Conservation (phyloP, 179 eudicot species). For the Heliamphora pulchella region DNA sequence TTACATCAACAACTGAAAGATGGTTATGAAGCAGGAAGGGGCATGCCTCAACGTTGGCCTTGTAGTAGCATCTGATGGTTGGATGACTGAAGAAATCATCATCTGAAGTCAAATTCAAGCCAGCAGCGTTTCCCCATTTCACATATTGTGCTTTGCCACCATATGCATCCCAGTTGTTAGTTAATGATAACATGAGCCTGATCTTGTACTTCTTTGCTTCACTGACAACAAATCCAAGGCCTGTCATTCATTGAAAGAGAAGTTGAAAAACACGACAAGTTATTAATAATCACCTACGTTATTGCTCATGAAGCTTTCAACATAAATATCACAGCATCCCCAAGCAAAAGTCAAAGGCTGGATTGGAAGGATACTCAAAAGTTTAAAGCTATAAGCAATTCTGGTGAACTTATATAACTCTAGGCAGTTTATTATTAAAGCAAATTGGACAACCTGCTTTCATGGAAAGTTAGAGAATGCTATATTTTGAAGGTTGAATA, state of each 20-base stretch:
- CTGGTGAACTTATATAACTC: not conserved
- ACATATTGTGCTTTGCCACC: slow-evolving; percentile 93
- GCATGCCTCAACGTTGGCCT: slow-evolving; percentile 70
- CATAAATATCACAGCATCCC: not conserved
- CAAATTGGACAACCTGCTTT: not conserved
- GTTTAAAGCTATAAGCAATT: not conserved
- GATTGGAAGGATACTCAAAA: not conserved
- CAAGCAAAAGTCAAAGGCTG: slow-evolving; percentile 1
- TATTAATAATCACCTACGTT: not conserved
- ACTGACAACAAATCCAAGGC: slow-evolving; percentile 79
- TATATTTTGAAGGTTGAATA: no score
- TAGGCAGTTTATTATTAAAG: not conserved
- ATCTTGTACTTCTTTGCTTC: slow-evolving; percentile 79
- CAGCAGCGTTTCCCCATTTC: slow-evolving; percentile 82
- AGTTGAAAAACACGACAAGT: slow-evolving; percentile 3
- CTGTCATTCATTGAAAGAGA: slow-evolving; percentile 29
- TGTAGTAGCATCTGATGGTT: slow-evolving; percentile 60
- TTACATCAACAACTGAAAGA: not conserved
- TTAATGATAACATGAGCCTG: slow-evolving; percentile 70
- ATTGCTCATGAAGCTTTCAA: not conserved
- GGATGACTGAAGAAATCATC: slow-evolving; percentile 82
- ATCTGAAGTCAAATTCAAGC: slow-evolving; percentile 54
- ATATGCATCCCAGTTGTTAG: slow-evolving; percentile 77
- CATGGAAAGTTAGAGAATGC: not conserved
- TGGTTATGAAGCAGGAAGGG: not conserved